A percentile compares a stretch with the other conserved stretches of the same genome.
phyloP scores from a whole-genome alignment of 2,329 filamentous ascomycete genomes.

The Bipolaris zeicola region DNA sequence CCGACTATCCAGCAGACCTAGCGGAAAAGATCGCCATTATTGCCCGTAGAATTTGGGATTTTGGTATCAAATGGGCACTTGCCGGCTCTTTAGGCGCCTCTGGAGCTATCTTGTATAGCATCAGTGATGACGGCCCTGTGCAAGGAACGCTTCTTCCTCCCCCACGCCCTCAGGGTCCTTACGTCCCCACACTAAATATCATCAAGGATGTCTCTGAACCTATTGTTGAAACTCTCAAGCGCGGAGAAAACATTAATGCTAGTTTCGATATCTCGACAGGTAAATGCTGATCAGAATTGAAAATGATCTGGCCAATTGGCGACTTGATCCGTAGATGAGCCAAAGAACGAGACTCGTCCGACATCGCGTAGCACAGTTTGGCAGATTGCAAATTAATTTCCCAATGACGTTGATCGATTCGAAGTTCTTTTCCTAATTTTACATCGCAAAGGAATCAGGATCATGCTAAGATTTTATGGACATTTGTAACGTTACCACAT shows the following conservation, averaged over 20 bases:
- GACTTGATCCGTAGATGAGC: too few relatives aligned
- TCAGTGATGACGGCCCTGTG: conserved; percentile 58
- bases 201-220: conserved; percentile 46
- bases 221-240: not conserved
- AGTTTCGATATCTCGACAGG: not conserved
- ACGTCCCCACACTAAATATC: conserved; percentile 73
- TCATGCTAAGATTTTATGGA: conserved; percentile 10
- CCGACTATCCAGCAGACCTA: conserved; percentile 66
- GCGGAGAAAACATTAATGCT: not conserved
- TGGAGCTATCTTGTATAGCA: conserved; percentile 77
- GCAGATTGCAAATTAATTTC: too few relatives aligned
- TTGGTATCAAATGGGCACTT: conserved; percentile 71
- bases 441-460: too few relatives aligned
- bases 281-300: conserved; percentile 9
- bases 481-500: conserved; percentile 56
- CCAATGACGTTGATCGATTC: too few relatives aligned
- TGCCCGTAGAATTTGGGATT: conserved; percentile 71
- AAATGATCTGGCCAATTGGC: too few relatives aligned
- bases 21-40: conserved; percentile 72
- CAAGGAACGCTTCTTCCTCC: conserved; percentile 71
- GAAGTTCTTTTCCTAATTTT: too few relatives aligned
- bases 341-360: too few relatives aligned
- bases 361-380: too few relatives aligned
- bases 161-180: conserved; percentile 56
- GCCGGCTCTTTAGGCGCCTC: conserved; percentile 73